A percentile compares a stretch with the other conserved stretches of the same genome.
phyloP scores from a whole-genome alignment of 257 asterid species.

The Nicotiana tomentosiformis region DNA sequence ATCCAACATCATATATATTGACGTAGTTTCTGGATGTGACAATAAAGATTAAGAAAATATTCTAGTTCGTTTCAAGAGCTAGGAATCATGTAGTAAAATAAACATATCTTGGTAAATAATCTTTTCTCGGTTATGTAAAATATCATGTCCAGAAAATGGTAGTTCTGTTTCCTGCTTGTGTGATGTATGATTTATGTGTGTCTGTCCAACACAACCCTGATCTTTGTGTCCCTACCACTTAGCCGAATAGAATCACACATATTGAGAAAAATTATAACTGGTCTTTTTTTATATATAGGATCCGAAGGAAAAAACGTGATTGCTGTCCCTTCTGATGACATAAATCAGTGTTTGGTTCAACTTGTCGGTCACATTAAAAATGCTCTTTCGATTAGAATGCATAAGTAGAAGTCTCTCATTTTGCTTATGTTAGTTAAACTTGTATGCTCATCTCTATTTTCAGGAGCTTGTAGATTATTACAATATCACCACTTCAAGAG shows the following conservation, averaged over 20 bases:
- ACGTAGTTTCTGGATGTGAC: neutral
- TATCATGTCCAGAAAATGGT: neutral
- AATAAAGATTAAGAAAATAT: slow-evolving; percentile 2
- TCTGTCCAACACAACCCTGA: neutral
- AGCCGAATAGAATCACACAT: neutral
- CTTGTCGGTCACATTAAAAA: neutral
- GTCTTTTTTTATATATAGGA: neutral
- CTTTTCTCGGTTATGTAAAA: neutral
- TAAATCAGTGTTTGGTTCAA: neutral
- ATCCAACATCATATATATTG: neutral
- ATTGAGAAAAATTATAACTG: neutral
- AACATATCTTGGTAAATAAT: neutral
- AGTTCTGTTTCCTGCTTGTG: neutral
- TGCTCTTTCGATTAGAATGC: neutral
- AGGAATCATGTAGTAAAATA: neutral
- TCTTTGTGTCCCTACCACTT: neutral
- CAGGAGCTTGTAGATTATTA: slow-evolving; percentile 93
- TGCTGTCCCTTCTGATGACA: neutral
- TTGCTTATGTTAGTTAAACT: neutral
- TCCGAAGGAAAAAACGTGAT: neutral
- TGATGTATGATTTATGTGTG: neutral
- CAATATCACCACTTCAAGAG: slow-evolving; percentile 76
- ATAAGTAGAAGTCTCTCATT: neutral
- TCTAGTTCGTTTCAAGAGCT: neutral
- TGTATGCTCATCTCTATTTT: slow-evolving; percentile 1